Percentiles rank a stretch among this genome's conserved stretches.
phyloP scores from a whole-genome alignment of 1,139 yeast genomes.

The Lodderomyces oxycetoniae region DNA sequence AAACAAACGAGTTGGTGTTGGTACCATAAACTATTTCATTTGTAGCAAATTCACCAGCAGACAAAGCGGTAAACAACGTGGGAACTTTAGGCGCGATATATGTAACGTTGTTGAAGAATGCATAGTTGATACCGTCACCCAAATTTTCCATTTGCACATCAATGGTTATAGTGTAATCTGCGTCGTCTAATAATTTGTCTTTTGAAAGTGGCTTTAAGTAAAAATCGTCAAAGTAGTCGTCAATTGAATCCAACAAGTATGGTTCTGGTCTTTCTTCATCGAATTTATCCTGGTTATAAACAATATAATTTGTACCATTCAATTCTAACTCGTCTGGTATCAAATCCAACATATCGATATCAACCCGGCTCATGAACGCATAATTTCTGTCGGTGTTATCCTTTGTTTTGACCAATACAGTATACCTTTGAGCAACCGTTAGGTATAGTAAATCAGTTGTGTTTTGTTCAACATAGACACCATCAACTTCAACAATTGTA shows the following conservation, averaged over 20 bases:
- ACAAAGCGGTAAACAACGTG: constrained; percentile 53
- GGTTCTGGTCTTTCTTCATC: constrained; percentile 20
- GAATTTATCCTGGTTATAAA: constrained; percentile 35
- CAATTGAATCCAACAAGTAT: constrained; percentile 21
- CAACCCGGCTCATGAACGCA: constrained; percentile 60
- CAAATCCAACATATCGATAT: constrained; percentile 62
- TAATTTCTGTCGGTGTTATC: constrained; percentile 42
- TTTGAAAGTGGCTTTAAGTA: constrained; percentile 43
- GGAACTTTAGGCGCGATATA: constrained; percentile 65
- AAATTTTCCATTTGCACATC: constrained; percentile 63
- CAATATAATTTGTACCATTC: constrained; percentile 51
- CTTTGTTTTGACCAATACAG: constrained; percentile 58
- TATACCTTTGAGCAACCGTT: constrained; percentile 68
- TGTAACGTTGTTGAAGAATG: constrained; percentile 67
- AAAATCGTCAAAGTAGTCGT: constrained; percentile 52
- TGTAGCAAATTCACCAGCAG: constrained; percentile 44
- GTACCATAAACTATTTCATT: constrained; percentile 58
- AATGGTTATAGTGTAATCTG: constrained; percentile 56
- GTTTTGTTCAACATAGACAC: constrained; percentile 57
- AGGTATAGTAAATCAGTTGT: constrained; percentile 55
- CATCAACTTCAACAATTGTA: constrained; percentile 70
- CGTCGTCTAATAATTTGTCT: constrained; percentile 45
- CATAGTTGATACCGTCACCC: constrained; percentile 70
- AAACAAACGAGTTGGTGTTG: constrained; percentile 58
- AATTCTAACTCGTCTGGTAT: constrained; percentile 50